Base-by-base conservation (phyloP, 2,329 filamentous ascomycete species). In the Colletotrichum truncatum region DNA sequence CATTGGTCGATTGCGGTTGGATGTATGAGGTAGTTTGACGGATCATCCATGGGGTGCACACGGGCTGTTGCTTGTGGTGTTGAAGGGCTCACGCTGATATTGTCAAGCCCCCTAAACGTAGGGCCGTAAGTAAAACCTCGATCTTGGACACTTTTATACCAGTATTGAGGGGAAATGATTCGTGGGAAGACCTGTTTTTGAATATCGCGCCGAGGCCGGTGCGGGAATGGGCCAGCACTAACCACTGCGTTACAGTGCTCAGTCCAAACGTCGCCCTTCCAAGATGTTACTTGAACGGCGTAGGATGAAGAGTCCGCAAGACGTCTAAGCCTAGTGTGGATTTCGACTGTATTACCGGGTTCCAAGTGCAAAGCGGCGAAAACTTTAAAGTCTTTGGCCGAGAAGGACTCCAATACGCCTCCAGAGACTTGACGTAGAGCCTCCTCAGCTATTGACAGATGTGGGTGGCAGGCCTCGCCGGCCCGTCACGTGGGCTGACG, bases 1-100 rank as follows among this genome's bases (percentile, higher is more conserved):
- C 70, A 73, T n/a, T 70, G 66, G 58, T 81, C 79, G 18, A 81
- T 72, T 49, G 75, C 76, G 2, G 73, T 72, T 0, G 80, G 80
- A 46, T 82, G 80, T 11, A 82, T 68, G n/a, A 74, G 70, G 49
- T 80, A 59, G 1, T 25, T n/a, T 4, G n/a, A 25, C 5, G 28
- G 45, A 11, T 48, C 41, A 14, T 55, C 38, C 26, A 41, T 28
- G 10, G 52, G 52, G 16, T 34, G 14, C 9, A 68, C 23, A 4
- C 36, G 58, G 2, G 70, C 74, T 7, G 70, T 67, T 3, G 73
- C 71, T 3, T 67, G 7, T 5, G 69, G 64, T 48, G 69, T 59
- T 0, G 62, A 62, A 18, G 71, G 68, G 1, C 62, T 54, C n/a
- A 41, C 56, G 4, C 67, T 62, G 23, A 73, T 70, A 6, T 72